phyloP scores from a whole-genome alignment of 139 green algal genomes.

The Trebouxia sp. region DNA sequence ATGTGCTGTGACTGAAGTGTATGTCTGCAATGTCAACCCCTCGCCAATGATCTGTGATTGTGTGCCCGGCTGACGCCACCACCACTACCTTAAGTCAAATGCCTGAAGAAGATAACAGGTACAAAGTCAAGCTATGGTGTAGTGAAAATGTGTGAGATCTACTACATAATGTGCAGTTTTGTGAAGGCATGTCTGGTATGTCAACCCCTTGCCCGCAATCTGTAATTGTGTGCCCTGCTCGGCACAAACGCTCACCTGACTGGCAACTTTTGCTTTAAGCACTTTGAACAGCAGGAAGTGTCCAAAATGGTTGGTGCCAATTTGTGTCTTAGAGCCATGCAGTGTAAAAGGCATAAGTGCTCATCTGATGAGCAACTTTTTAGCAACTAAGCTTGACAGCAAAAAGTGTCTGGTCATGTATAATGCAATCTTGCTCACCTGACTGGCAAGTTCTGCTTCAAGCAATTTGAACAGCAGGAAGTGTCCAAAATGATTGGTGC shows the following conservation, averaged over 20 bases:
- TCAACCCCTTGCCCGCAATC: slow-evolving; percentile 24
- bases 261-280: slow-evolving; percentile 39
- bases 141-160: too few relatives aligned
- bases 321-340: slow-evolving; percentile 53
- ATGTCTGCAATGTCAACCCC: slow-evolving; percentile 39
- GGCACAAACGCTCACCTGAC: background rate
- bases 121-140: too few relatives aligned
- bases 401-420: too few relatives aligned
- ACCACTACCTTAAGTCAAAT: slow-evolving; percentile 32
- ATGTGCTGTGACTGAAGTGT: too few relatives aligned
- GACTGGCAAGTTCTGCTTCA: slow-evolving; percentile 32
- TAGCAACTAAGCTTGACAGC: background rate
- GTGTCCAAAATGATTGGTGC: slow-evolving; percentile 56
- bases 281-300: slow-evolving; percentile 43
- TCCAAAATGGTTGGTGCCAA: slow-evolving; percentile 55
- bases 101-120: slow-evolving; percentile 1
- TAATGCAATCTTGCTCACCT: too few relatives aligned
- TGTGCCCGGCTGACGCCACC: slow-evolving; percentile 36
- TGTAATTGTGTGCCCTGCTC: slow-evolving; percentile 30
- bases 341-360: slow-evolving; percentile 35
- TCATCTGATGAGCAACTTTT: too few relatives aligned
- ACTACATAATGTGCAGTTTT: too few relatives aligned
- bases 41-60: background rate
- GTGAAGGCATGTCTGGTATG: slow-evolving; percentile 38
- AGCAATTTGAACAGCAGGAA: slow-evolving; percentile 41